Conservation (phyloP, 1,284 basidiomycete genomes). For the Chondrostereum purpureum region DNA sequence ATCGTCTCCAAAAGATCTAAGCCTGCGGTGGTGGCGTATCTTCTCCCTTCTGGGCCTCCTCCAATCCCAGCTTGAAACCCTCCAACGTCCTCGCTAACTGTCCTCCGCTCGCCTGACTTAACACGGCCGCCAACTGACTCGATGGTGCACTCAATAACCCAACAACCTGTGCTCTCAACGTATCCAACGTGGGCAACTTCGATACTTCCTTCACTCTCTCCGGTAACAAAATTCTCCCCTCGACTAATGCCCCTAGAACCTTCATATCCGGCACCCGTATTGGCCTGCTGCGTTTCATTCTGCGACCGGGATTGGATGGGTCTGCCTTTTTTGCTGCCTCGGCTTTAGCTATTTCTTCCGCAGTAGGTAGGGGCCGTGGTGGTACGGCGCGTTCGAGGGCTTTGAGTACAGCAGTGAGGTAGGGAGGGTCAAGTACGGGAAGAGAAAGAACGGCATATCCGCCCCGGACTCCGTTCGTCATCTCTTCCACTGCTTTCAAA, state of each 20-base stretch:
- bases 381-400: slow-evolving; percentile 66
- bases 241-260: slow-evolving; percentile 71
- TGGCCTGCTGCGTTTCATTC: slow-evolving; percentile 50
- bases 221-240: slow-evolving; percentile 60
- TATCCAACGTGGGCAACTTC: slow-evolving; percentile 63
- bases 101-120: slow-evolving; percentile 70
- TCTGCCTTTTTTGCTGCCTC: slow-evolving; percentile 53
- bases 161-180: slow-evolving; percentile 67
- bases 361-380: slow-evolving; percentile 43
- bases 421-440: slow-evolving; percentile 64
- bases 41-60: slow-evolving; percentile 33
- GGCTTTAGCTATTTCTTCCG: slow-evolving; percentile 41
- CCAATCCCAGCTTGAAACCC: slow-evolving; percentile 68
- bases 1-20: too few relatives aligned
- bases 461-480: slow-evolving; percentile 51
- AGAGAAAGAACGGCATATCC: slow-evolving; percentile 62
- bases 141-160: slow-evolving; percentile 69
- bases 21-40: not conserved
- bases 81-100: slow-evolving; percentile 70
- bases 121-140: slow-evolving; percentile 58
- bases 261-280: slow-evolving; percentile 54
- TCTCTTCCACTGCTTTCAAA: slow-evolving; percentile 35
- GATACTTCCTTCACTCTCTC: slow-evolving; percentile 54
- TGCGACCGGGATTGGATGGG: slow-evolving; percentile 57
- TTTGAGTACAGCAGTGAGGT: slow-evolving; percentile 58